Evolutionary conservation across 768 basidiomycete genomes (phyloP).

Genomic region (Amanita rimosa): DNA sequence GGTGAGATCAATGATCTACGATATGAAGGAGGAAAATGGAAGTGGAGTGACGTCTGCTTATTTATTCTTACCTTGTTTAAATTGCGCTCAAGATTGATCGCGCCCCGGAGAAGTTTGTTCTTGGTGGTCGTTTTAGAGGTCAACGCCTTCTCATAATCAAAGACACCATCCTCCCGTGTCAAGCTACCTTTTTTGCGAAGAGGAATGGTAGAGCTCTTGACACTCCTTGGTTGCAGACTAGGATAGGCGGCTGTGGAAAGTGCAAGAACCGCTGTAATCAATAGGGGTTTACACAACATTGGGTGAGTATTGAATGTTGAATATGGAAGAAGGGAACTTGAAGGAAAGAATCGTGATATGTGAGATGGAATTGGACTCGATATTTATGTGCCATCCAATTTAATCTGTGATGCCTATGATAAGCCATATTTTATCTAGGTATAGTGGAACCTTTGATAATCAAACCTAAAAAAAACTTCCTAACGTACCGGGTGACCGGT

Average conservation of each 20-base stretch:
- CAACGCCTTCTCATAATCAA: background rate
- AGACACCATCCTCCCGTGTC: background rate
- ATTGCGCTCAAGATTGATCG: background rate
- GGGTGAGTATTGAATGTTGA: too few relatives aligned
- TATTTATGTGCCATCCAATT: too few relatives aligned
- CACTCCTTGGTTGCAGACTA: background rate
- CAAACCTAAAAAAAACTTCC: too few relatives aligned
- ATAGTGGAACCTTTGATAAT: too few relatives aligned
- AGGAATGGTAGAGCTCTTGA: background rate
- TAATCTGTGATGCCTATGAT: too few relatives aligned
- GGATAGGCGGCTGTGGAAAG: background rate
- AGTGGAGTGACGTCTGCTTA: background rate
- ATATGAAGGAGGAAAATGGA: background rate
- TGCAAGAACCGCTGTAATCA: background rate
- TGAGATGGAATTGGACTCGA: too few relatives aligned
- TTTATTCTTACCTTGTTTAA: background rate
- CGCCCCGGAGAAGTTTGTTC: background rate
- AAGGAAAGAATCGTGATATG: too few relatives aligned
- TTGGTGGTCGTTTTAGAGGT: background rate
- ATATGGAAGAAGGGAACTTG: too few relatives aligned
- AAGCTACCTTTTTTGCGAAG: background rate
- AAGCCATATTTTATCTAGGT: too few relatives aligned
- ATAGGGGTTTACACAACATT: background rate
- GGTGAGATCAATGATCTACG: background rate
- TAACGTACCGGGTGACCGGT: too few relatives aligned